These are phyloP conservation scores for Linum lewisii DNA, from an alignment of 345 rosid species.

Conservation along the genomic window DNA sequence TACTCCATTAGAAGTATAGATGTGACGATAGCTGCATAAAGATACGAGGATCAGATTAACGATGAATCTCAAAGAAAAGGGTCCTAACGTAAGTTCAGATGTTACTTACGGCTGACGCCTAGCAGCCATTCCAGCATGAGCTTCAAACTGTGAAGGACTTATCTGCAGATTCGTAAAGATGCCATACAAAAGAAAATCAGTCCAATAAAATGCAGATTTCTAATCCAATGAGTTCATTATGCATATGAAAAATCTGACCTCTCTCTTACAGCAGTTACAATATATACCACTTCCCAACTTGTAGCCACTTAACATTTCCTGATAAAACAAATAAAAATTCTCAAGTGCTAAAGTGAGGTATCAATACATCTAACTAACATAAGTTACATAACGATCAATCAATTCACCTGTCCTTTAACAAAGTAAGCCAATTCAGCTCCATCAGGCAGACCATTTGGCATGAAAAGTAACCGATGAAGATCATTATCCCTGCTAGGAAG, in stretches of 20 bases:
- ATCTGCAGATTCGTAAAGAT: constrained; percentile 33
- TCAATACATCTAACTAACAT: constrained; percentile 4
- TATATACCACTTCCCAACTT: constrained; percentile 82
- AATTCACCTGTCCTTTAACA: constrained; percentile 74
- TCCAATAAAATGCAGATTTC: constrained; percentile 4
- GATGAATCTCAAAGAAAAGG: constrained; percentile 10
- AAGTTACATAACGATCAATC: constrained; percentile 6
- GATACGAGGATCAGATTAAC: constrained; percentile 7
- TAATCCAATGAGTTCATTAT: not conserved
- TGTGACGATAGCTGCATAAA: constrained; percentile 77
- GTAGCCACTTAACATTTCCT: constrained; percentile 68
- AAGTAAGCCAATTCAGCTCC: constrained; percentile 81
- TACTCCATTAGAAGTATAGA: constrained; percentile 67
- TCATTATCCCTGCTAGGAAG: constrained; percentile 71
- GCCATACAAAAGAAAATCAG: constrained; percentile 2
- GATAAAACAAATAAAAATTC: constrained; percentile 12
- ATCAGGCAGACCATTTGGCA: constrained; percentile 94
- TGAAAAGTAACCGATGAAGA: constrained; percentile 80
- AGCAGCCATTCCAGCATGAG: constrained; percentile 99
- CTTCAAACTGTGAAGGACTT: constrained; percentile 98
- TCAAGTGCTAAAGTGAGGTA: constrained; percentile 9
- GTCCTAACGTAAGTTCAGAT: not conserved
- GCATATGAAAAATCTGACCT: constrained; percentile 34
- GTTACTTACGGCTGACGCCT: constrained; percentile 97
- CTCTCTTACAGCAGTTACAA: constrained; percentile 72